Evolutionary conservation across 2,329 filamentous ascomycete genomes (phyloP).

Genomic region (Fusarium vanettenii): DNA sequence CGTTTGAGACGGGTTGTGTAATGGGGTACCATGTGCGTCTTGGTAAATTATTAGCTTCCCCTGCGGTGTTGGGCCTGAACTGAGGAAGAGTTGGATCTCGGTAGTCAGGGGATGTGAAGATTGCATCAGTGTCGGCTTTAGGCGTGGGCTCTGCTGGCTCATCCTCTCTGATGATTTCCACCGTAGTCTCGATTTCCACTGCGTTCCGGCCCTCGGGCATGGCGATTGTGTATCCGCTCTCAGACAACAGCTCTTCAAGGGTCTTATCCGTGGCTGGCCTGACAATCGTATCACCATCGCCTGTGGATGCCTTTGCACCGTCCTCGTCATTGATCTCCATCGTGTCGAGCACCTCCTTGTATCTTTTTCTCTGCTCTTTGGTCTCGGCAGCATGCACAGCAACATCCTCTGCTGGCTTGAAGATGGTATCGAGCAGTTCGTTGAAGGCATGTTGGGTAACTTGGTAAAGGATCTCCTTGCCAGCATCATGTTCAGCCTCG

Average conservation of each 20-base stretch:
- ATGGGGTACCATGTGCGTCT: constrained; percentile 38
- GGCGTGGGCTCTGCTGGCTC: constrained; percentile 23
- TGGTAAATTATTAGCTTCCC: constrained; percentile 29
- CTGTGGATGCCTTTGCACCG: constrained; percentile 25
- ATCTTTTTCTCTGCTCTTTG: constrained; percentile 69
- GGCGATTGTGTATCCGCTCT: constrained; percentile 59
- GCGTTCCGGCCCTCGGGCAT: constrained; percentile 46
- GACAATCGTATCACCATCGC: constrained; percentile 18
- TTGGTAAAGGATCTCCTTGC: constrained; percentile 90
- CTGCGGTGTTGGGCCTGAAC: constrained; percentile 68
- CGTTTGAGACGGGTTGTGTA: constrained; percentile 13
- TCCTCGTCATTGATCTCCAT: constrained; percentile 49
- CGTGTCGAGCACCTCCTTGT: constrained; percentile 60
- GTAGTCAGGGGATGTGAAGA: constrained; percentile 33
- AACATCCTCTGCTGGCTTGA: constrained; percentile 82
- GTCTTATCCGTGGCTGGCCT: constrained; percentile 39
- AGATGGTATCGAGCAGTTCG: constrained; percentile 88
- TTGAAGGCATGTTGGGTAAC: constrained; percentile 92
- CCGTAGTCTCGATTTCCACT: constrained; percentile 46
- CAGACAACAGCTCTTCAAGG: constrained; percentile 53
- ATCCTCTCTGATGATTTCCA: constrained; percentile 40
- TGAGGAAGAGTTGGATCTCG: constrained; percentile 76
- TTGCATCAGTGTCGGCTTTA: constrained; percentile 31
- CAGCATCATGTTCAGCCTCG: constrained; percentile 83
- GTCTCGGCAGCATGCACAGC: constrained; percentile 76